Evolutionary conservation across 2,329 filamentous ascomycete genomes (phyloP).

Genomic region (Hypoxylon sp.): DNA sequence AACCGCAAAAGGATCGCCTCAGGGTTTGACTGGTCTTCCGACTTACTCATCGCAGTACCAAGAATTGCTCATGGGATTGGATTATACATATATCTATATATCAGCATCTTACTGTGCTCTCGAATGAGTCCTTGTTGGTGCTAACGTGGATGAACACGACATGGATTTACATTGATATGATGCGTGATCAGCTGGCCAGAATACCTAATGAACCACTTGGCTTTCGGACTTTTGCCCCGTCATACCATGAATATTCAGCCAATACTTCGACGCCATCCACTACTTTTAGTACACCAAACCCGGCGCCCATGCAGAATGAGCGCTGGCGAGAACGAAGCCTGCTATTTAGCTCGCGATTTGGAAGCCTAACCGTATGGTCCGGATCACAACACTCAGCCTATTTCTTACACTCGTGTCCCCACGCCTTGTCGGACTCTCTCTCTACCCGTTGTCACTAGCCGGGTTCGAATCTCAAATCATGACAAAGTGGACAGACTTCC

Average conservation of each 20-base stretch:
- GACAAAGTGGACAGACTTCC: constrained; percentile 23
- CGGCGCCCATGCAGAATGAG: constrained; percentile 20
- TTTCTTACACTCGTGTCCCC: constrained; percentile 24
- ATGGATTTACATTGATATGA: constrained; percentile 15
- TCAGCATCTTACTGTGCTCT: constrained; percentile 35
- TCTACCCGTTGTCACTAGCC: constrained; percentile 14
- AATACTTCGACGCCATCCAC: constrained; percentile 40
- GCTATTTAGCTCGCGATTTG: constrained; percentile 29
- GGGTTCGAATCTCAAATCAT: constrained; percentile 13
- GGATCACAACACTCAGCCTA: constrained; percentile 37
- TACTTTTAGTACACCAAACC: constrained; percentile 24
- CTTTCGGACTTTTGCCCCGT: constrained; percentile 32
- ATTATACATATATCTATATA: constrained; percentile 19
- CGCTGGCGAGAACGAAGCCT: constrained; percentile 32
- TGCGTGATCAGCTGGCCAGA: constrained; percentile 28
- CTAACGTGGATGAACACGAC: constrained; percentile 25
- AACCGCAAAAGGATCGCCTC: constrained; percentile 30
- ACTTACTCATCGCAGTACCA: constrained; percentile 24
- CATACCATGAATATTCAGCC: constrained; percentile 30
- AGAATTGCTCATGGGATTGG: constrained; percentile 4
- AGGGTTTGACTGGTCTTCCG: constrained; percentile 27
- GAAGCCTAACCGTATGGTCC: constrained; percentile 34
- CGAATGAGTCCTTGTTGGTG: constrained; percentile 10
- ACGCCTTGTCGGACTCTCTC: constrained; percentile 7
- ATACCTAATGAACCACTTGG: constrained; percentile 17